A percentile compares a stretch with the other conserved stretches of the same genome.
These are phyloP conservation scores for Tetrahymena thermophila DNA, from an alignment of 73 alveolate genomes.

Conservation along the genomic window DNA sequence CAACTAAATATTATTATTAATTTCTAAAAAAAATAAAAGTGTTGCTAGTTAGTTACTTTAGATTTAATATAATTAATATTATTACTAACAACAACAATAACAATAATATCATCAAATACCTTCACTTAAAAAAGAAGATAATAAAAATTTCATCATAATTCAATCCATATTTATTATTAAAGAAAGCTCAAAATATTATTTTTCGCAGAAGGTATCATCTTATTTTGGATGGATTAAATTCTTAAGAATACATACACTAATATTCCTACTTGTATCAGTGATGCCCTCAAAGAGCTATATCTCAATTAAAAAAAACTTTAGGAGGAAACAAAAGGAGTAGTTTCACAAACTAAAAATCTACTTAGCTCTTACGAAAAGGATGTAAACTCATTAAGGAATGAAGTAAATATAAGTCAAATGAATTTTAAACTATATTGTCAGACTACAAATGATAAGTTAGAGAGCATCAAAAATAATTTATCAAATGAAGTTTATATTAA, in stretches of 20 bases:
- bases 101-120: too few relatives aligned
- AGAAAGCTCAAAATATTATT: too few relatives aligned
- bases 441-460: neutral
- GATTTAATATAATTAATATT: too few relatives aligned
- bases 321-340: neutral
- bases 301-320: neutral
- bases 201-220: too few relatives aligned
- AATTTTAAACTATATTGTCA: neutral
- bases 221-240: neutral
- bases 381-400: neutral
- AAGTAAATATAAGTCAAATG: neutral
- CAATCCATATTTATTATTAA: too few relatives aligned
- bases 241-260: neutral
- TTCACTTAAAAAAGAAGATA: too few relatives aligned
- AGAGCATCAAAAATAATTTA: neutral
- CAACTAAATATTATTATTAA: too few relatives aligned
- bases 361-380: neutral
- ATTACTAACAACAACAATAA: too few relatives aligned
- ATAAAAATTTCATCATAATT: too few relatives aligned
- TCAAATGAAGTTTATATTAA: neutral
- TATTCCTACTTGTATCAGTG: neutral
- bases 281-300: neutral
- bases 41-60: too few relatives aligned
- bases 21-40: too few relatives aligned
- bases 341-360: neutral